These are phyloP conservation scores for Deuterostichococcus epilithicus DNA, from an alignment of 139 green algal genomes.

Conservation along the genomic window DNA sequence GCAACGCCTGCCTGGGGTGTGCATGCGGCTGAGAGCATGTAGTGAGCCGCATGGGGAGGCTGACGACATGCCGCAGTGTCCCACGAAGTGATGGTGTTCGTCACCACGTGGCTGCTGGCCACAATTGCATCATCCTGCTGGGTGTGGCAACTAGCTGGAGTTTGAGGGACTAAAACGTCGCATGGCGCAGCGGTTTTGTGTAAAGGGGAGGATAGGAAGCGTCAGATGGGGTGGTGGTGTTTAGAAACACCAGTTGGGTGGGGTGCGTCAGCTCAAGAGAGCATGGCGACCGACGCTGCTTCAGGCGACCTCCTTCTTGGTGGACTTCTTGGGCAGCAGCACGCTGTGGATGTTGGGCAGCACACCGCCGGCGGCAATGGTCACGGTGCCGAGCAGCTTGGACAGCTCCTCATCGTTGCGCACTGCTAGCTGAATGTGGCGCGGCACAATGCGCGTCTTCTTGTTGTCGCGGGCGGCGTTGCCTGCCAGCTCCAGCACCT, in stretches of 20 bases:
- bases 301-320: constrained; percentile 58
- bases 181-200: no score
- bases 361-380: constrained; percentile 59
- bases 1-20: no score
- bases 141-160: no score
- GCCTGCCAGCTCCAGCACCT: constrained; percentile 54
- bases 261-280: not conserved
- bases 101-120: no score
- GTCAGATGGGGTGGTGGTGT: constrained; percentile 28
- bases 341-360: constrained; percentile 69
- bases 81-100: no score
- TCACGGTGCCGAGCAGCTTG: constrained; percentile 75
- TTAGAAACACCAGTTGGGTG: constrained; percentile 40
- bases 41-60: no score
- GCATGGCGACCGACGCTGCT: no score
- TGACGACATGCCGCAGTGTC: no score
- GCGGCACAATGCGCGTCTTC: constrained; percentile 84
- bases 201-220: no score
- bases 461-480: constrained; percentile 89
- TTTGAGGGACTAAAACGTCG: no score
- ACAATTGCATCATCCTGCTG: no score
- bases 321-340: constrained; percentile 82
- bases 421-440: constrained; percentile 88
- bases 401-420: constrained; percentile 93
- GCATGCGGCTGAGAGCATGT: no score